Conservation (phyloP, 192 early-diverging fungal species). For the Rhizoclosmatium sp. region DNA sequence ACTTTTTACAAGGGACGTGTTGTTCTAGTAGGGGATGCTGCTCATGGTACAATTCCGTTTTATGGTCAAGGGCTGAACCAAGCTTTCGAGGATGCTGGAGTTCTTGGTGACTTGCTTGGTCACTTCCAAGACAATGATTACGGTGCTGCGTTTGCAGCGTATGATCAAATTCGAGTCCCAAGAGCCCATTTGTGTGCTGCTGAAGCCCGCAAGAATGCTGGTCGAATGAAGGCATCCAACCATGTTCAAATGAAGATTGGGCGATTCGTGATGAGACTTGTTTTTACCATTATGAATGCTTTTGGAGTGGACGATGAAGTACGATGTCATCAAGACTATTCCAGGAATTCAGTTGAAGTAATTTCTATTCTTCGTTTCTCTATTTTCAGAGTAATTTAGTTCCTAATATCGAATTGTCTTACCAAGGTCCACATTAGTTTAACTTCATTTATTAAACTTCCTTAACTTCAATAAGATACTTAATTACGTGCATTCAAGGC, state of each 20-base stretch:
- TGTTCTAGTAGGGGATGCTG: conserved; percentile 10
- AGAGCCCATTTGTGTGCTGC: neutral
- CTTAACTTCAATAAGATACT: too few relatives aligned
- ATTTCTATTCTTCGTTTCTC: too few relatives aligned
- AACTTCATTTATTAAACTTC: too few relatives aligned
- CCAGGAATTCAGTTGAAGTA: too few relatives aligned
- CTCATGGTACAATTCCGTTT: conserved; percentile 13
- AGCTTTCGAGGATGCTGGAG: conserved; percentile 11
- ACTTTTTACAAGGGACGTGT: neutral
- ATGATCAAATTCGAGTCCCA: neutral
- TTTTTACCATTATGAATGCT: neutral
- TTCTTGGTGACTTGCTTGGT: neutral
- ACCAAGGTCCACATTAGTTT: too few relatives aligned
- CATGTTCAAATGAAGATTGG: neutral
- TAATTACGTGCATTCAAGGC: neutral
- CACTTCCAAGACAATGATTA: neutral
- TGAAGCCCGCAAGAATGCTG: neutral
- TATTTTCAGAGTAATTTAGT: too few relatives aligned
- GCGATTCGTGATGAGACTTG: conserved; percentile 1
- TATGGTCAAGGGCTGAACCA: conserved; percentile 1
- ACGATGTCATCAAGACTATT: neutral
- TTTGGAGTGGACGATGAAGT: conserved; percentile 2
- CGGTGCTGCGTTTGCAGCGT: neutral
- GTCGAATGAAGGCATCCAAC: neutral
- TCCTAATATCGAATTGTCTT: too few relatives aligned